Evolutionary conservation across 176 grass and related monocot genomes (phyloP).

Genomic region (Paspalum notatum): DNA sequence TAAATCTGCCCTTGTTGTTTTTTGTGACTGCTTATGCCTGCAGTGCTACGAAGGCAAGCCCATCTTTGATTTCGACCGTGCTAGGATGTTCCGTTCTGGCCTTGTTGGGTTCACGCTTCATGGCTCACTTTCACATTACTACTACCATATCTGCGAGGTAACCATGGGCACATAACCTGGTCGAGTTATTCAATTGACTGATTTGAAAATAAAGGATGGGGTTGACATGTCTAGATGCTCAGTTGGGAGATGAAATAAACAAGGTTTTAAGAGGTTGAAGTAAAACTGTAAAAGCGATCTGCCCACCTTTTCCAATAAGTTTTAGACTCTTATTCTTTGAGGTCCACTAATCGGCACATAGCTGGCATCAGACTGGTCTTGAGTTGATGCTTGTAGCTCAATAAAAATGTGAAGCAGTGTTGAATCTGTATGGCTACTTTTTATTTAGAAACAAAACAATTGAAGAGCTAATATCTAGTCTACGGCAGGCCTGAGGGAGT

Average conservation of each 20-base stretch:
- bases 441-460: not conserved
- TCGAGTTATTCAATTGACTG: no score
- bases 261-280: not conserved
- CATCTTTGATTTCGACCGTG: constrained; percentile 84
- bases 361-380: not conserved
- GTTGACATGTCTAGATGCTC: no score
- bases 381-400: not conserved
- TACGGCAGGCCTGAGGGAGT: not conserved
- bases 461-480: not conserved
- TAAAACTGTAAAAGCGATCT: not conserved
- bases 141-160: constrained; percentile 95
- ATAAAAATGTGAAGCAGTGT: not conserved
- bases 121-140: constrained; percentile 95
- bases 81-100: constrained; percentile 88
- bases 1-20: not conserved
- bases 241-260: not conserved
- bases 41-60: constrained; percentile 96
- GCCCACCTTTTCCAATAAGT: not conserved
- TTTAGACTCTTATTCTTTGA: not conserved
- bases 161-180: not conserved
- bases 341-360: not conserved
- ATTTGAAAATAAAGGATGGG: no score
- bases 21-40: constrained; percentile 2
- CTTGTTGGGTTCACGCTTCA: constrained; percentile 93
- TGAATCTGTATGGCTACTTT: not conserved